Base-by-base conservation (phyloP, 192 early-diverging fungal species). In the Coemansia sp. region DNA sequence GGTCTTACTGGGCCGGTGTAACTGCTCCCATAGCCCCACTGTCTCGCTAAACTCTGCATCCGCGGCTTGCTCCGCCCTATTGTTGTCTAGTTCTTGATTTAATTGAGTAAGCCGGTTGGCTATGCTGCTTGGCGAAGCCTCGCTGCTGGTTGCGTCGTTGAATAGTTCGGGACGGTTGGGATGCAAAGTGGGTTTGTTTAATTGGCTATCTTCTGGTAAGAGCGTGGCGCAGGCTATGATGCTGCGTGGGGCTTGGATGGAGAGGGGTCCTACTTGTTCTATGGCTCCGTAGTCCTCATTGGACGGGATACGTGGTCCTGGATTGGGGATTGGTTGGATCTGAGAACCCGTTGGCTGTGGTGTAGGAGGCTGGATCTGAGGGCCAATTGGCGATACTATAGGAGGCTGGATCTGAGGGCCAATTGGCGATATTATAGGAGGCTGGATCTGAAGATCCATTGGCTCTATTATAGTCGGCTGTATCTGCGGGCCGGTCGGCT, bases 1-100 rank as follows among this genome's bases (percentile, higher is more conserved):
- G 3, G 71, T 74, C 53, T 63, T 63, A 2, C 60, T 68, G 9
- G 65, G 44, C 31, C 48, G 60, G 47, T 60, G 39, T 47, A 72
- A 46, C 44, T 50, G 57, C n/a, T 23, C 61, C 68, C 68, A 70
- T 13, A 15, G 50, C 26, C 46, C 45, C 0, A 14, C 3, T 20
- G 42, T 19, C 11, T 50, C 51, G 2, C 37, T 15, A 26, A 54
- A 53, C 43, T 26, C 50, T 6, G 53, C 42, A 38, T 31, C 28
- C 6, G 19, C 36, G 0, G 10, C 52, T 4, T 46, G 37, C 12
- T 9, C 31, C 0, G 19, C 18, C 0, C 21, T 39, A 33, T 49
- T 11, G 23, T 28, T 8, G 47, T 30, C 50, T 16, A 6, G 13
- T 51, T 42, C 45, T 15, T 15, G 57, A 41, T 7, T 0, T 3